Percentiles rank a stretch among this genome's conserved stretches.
phyloP scores from a whole-genome alignment of 306 rosid species.

The Cotoneaster glaucophyllus region DNA sequence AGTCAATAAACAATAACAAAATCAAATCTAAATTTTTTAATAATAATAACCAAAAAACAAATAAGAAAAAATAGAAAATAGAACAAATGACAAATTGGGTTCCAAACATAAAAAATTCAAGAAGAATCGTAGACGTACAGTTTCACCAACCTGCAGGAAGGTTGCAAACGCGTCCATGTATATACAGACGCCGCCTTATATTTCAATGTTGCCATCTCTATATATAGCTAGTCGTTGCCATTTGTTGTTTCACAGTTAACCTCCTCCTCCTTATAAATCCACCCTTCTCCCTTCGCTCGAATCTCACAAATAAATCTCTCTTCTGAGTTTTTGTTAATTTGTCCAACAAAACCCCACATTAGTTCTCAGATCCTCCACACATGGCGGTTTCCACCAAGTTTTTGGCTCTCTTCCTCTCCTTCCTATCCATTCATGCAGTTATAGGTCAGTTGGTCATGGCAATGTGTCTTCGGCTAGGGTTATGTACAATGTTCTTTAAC shows the following conservation, averaged over 20 bases:
- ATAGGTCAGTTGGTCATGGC: conserved; percentile 23
- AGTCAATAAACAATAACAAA: neutral
- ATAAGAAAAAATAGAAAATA: no score
- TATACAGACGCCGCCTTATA: neutral
- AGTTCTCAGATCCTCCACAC: neutral
- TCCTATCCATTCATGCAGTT: conserved; percentile 45
- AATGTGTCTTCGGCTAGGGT: neutral
- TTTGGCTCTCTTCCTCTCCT: conserved; percentile 38
- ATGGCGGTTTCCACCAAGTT: conserved; percentile 44
- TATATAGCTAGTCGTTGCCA: conserved; percentile 14
- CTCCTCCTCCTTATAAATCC: neutral
- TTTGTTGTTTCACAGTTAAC: conserved; percentile 18
- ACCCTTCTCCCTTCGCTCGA: neutral
- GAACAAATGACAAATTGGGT: neutral
- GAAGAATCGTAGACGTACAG: neutral
- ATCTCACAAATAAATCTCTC: conserved; percentile 2
- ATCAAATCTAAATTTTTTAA: neutral
- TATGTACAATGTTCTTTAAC: neutral
- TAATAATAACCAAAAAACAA: neutral
- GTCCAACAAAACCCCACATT: neutral
- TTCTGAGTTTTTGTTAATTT: neutral
- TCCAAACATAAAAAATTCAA: no score
- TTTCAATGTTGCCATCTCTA: neutral
- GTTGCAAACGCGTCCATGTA: neutral
- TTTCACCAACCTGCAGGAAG: neutral